Percentiles rank a stretch among this genome's conserved stretches.
Evolutionary conservation across 2,329 filamentous ascomycete species (phyloP).

Genomic region (Aureobasidium zeae): DNA sequence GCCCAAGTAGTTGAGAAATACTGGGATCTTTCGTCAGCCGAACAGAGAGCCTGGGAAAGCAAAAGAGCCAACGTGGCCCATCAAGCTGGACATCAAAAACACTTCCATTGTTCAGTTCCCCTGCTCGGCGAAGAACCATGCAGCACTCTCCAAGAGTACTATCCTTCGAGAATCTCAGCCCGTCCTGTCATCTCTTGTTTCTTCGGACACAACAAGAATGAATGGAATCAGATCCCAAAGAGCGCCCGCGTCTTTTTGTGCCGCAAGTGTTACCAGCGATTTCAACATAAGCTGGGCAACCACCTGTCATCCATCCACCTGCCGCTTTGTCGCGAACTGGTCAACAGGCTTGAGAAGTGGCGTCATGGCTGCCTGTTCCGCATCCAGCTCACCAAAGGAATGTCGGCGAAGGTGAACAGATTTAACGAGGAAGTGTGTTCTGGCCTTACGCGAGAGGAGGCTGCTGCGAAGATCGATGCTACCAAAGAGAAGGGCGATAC

Average conservation of each 20-base stretch:
- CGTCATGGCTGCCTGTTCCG: background rate
- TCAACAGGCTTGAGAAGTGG: slow-evolving; percentile 6
- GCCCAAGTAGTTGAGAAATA: background rate
- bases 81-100: background rate
- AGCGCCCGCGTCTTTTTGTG: background rate
- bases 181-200: slow-evolving; percentile 3
- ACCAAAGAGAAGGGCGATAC: background rate
- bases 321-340: background rate
- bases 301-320: background rate
- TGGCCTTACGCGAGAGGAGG: background rate
- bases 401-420: background rate
- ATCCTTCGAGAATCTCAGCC: background rate
- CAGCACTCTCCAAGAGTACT: slow-evolving; percentile 1
- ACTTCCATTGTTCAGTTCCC: slow-evolving; percentile 2
- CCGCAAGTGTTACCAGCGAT: slow-evolving; percentile 9
- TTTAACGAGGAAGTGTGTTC: background rate
- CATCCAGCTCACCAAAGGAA: background rate
- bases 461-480: background rate
- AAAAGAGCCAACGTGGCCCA: background rate
- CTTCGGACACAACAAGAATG: slow-evolving; percentile 14
- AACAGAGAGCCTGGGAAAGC: background rate
- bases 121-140: background rate
- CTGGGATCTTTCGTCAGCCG: background rate
- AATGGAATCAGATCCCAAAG: slow-evolving; percentile 8
- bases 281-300: background rate